Percentiles rank a stretch among this genome's conserved stretches.
Evolutionary conservation across 2,329 filamentous ascomycete genomes (phyloP).

Genomic region (Alternaria consortialis): DNA sequence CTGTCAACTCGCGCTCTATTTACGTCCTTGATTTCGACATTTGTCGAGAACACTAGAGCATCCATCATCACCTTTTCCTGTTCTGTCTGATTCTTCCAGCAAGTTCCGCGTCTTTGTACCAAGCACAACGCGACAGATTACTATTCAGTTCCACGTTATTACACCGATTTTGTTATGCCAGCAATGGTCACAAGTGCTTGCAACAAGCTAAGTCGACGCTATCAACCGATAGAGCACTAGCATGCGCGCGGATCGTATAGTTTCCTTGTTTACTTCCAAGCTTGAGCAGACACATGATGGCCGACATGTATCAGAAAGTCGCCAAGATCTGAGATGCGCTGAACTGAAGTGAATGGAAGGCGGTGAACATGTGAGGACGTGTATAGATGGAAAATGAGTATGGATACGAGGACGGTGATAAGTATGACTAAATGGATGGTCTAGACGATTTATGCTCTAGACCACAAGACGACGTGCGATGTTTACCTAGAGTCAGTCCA

Average conservation of each 20-base stretch:
- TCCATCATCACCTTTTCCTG: not conserved
- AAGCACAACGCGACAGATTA: not conserved
- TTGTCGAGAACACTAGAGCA: not conserved
- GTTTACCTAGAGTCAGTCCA: not conserved
- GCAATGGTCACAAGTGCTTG: not conserved
- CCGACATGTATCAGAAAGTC: too few relatives aligned
- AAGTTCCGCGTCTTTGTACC: not conserved
- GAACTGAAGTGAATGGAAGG: not conserved
- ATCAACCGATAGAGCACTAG: not conserved
- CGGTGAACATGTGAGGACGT: not conserved
- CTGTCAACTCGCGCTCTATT: not conserved
- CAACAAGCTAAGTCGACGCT: not conserved
- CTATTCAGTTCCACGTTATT: too few relatives aligned
- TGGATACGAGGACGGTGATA: not conserved
- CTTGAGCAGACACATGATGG: not conserved
- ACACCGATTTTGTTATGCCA: not conserved
- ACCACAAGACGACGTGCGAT: not conserved
- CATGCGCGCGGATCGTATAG: not conserved
- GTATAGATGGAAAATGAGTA: not conserved
- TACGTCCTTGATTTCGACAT: not conserved
- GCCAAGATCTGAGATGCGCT: not conserved
- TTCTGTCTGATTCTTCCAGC: not conserved
- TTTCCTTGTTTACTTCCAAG: not conserved
- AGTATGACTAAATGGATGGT: not conserved
- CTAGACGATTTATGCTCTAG: not conserved